Evolutionary conservation across 495 filamentous ascomycete species (phyloP), one percentile per base, ranked within the genome.

Genomic region (Penicillium paxilli): DNA sequence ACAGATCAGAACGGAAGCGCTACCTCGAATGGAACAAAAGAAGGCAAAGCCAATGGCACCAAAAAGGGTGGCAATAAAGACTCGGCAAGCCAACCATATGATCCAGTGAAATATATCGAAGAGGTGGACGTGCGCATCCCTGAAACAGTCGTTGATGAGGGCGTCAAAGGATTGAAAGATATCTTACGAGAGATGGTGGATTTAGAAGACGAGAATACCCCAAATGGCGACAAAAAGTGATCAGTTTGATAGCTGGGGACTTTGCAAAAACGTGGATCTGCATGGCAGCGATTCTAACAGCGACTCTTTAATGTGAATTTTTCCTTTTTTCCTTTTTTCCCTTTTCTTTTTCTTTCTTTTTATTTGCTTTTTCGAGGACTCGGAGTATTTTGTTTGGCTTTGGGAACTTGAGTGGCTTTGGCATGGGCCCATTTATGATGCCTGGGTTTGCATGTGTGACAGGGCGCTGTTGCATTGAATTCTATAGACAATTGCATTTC

Each of bases 131-230:
- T 78, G 53, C 64, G 73, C 22, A 73, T 78, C 28, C 75, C 75
- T 1, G 57, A 68, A 30, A 52, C 59, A 7, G 69, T 76, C 12
- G 75, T 78, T 21, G 73, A 74, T n/a, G 73, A 78, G 52, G 75
- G 75, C 4, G 72, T 76, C 2, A 56, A 68, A 3, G 72, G 74
- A 4, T 62, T 81, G 35, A 78, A 78, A 48, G 77, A 79, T 14
- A 71, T 77, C 3, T 49, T 81, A 44, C 65, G 78, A 26, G 77
- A 80, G 48, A 72, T 81, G 52, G 73, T 77, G 23, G 69, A 77
- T 9, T 59, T 80, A 30, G 73, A 79, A 28, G 77, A 74, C 23
- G 74, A 80, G 49, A 64, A 52, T 41, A 46, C 51, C 28, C 46
- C 50, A n/a, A 73, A 70, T 17, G 68, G 65, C 25, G 63, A 69